Conservation (phyloP, 2,329 filamentous ascomycete genomes). For the Didymellaceae sp. region DNA sequence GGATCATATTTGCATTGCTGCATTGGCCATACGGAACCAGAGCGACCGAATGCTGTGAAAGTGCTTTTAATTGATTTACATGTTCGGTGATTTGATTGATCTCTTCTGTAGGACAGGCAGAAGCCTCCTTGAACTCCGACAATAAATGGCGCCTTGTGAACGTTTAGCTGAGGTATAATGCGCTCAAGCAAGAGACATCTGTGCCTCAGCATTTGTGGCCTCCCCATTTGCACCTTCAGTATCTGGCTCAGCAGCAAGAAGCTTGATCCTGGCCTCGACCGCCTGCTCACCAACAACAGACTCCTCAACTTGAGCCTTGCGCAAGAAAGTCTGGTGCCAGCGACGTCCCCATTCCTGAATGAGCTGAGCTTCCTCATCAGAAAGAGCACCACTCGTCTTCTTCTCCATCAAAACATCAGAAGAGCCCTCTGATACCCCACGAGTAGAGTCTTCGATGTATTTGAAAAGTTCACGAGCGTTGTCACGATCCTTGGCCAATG, state of each 20-base stretch:
- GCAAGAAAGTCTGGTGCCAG: slow-evolving; percentile 84
- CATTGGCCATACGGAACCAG: too few species aligned
- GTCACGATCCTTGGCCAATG: slow-evolving; percentile 70
- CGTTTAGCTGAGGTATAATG: background rate
- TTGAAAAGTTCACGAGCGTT: slow-evolving; percentile 82
- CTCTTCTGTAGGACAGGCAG: too few species aligned
- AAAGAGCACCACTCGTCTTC: slow-evolving; percentile 57
- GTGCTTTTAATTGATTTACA: too few species aligned
- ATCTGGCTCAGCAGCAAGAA: slow-evolving; percentile 40
- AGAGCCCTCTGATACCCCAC: slow-evolving; percentile 73
- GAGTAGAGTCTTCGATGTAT: slow-evolving; percentile 78
- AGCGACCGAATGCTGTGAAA: too few species aligned
- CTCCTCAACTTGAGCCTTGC: slow-evolving; percentile 86
- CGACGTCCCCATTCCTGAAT: slow-evolving; percentile 81
- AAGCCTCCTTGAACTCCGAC: background rate
- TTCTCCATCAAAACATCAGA: slow-evolving; percentile 80
- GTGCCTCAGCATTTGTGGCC: slow-evolving; percentile 35
- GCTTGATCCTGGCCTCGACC: slow-evolving; percentile 53
- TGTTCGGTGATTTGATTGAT: too few species aligned
- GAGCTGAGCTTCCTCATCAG: slow-evolving; percentile 60
- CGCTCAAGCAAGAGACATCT: slow-evolving; percentile 22
- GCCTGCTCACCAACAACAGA: slow-evolving; percentile 66
- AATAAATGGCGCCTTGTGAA: background rate
- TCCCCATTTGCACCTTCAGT: slow-evolving; percentile 34
- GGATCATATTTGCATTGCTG: too few species aligned